phyloP scores from a whole-genome alignment of 1,284 basidiomycete species.

The Ceratobasidium sp. region DNA sequence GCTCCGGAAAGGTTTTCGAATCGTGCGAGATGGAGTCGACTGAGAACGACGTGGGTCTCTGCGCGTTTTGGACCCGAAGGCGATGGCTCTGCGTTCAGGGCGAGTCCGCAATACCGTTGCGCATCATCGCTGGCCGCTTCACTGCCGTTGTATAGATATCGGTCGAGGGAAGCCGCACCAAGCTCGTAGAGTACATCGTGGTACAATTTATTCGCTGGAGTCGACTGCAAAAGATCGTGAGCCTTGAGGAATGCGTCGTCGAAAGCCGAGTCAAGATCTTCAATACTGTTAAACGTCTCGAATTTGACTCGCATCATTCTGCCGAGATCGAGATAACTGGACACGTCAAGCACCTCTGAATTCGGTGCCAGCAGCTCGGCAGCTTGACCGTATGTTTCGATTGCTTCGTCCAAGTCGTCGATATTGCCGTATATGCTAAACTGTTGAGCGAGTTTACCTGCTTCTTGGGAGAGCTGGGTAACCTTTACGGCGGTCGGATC shows the following conservation, averaged over 20 bases:
- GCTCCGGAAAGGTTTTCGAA: conserved; percentile 11
- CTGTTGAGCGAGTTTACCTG: not conserved
- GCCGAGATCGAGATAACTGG: conserved; percentile 25
- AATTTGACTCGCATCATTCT: conserved; percentile 36
- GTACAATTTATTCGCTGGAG: conserved; percentile 2
- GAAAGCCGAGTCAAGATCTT: conserved; percentile 25
- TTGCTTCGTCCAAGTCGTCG: conserved; percentile 28
- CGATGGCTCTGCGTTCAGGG: not conserved
- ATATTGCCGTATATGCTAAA: conserved; percentile 15
- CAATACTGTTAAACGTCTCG: conserved; percentile 19
- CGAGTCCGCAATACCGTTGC: conserved; percentile 7
- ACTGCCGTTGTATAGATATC: conserved; percentile 13
- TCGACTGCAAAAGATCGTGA: not conserved
- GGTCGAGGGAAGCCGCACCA: conserved; percentile 12
- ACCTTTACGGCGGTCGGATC: not conserved
- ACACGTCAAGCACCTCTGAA: conserved; percentile 4
- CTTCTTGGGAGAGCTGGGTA: conserved; percentile 3
- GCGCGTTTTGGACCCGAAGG: conserved; percentile 7
- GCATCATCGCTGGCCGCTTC: conserved; percentile 2
- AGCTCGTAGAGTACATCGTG: conserved; percentile 18
- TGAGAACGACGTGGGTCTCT: not conserved
- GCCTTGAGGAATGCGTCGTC: conserved; percentile 26
- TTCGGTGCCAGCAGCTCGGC: conserved; percentile 8
- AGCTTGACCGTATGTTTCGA: conserved; percentile 12
- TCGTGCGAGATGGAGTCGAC: conserved; percentile 18